phyloP scores from a whole-genome alignment of 2,329 filamentous ascomycete genomes.

The Fusarium torulosum region DNA sequence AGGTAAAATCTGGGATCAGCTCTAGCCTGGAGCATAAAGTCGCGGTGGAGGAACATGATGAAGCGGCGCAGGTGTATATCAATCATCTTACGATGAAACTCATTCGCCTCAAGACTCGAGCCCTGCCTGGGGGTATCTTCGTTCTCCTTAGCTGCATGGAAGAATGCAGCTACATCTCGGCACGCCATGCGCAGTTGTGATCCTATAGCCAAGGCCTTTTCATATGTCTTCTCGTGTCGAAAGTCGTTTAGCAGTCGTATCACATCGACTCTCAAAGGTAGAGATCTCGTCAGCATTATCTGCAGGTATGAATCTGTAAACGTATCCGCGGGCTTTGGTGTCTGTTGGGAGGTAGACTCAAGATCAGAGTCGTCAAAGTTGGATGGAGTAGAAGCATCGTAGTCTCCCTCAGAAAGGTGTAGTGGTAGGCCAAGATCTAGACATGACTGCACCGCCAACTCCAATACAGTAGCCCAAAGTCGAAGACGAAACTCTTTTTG shows the following conservation, averaged over 20 bases:
- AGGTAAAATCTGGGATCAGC: slow-evolving; percentile 45
- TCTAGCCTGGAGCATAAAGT: slow-evolving; percentile 46
- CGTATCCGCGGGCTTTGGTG: slow-evolving; percentile 8
- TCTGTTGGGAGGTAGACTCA: slow-evolving; percentile 17
- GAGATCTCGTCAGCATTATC: slow-evolving; percentile 39
- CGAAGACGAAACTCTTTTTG: slow-evolving; percentile 42
- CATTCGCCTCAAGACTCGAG: slow-evolving; percentile 27
- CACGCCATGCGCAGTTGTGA: slow-evolving; percentile 41
- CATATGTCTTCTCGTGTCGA: slow-evolving; percentile 36
- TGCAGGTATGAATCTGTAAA: slow-evolving; percentile 46
- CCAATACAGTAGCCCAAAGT: slow-evolving; percentile 45
- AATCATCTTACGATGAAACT: slow-evolving; percentile 44
- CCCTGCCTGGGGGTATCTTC: background rate
- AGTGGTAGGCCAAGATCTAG: slow-evolving; percentile 44
- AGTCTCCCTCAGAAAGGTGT: slow-evolving; percentile 34
- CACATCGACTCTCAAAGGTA: slow-evolving; percentile 39
- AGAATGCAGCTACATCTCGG: slow-evolving; percentile 43
- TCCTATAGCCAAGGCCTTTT: slow-evolving; percentile 37
- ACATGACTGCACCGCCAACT: slow-evolving; percentile 42
- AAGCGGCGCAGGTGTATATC: slow-evolving; percentile 46
- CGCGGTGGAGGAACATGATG: slow-evolving; percentile 47
- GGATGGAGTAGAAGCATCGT: slow-evolving; percentile 37
- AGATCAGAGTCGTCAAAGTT: slow-evolving; percentile 45
- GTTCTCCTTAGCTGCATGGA: slow-evolving; percentile 21
- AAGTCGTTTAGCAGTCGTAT: slow-evolving; percentile 44